A percentile compares a stretch with the other conserved stretches of the same genome.
phyloP scores from a whole-genome alignment of 2,329 filamentous ascomycete genomes.

The Blastomyces emzantsi region DNA sequence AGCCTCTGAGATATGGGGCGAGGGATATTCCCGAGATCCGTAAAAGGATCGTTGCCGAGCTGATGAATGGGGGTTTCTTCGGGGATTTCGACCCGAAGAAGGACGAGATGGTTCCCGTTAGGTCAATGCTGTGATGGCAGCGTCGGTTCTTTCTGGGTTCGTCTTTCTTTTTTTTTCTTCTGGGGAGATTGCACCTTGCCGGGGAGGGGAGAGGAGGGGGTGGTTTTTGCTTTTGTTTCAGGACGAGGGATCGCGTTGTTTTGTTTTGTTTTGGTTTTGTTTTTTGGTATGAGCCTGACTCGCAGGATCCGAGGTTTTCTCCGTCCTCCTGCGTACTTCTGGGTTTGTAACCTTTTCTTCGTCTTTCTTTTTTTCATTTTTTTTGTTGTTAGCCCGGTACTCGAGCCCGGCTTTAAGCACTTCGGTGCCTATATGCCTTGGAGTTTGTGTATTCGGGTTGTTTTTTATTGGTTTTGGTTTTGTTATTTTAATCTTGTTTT shows the following conservation, averaged over 20 bases:
- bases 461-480: not conserved
- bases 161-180: not conserved
- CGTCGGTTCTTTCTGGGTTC: conserved; percentile 48
- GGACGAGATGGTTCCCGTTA: conserved; percentile 12
- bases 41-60: conserved; percentile 40
- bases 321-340: not conserved
- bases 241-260: not conserved
- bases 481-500: not conserved
- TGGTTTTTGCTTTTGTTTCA: not conserved
- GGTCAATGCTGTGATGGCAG: conserved; percentile 15
- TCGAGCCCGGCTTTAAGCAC: not conserved
- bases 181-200: not conserved
- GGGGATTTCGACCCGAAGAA: conserved; percentile 30
- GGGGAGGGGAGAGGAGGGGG: not conserved
- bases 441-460: not conserved
- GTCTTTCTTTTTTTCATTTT: not conserved
- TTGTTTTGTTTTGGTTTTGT: not conserved
- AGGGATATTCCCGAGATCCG: conserved; percentile 35
- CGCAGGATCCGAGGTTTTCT: not conserved
- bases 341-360: not conserved
- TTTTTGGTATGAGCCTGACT: conserved; percentile 1
- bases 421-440: not conserved
- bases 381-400: not conserved
- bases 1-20: conserved; percentile 36
- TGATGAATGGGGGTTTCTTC: conserved; percentile 38